Conservation (phyloP, 257 asterid genomes). For the Fraxinus anomala region DNA sequence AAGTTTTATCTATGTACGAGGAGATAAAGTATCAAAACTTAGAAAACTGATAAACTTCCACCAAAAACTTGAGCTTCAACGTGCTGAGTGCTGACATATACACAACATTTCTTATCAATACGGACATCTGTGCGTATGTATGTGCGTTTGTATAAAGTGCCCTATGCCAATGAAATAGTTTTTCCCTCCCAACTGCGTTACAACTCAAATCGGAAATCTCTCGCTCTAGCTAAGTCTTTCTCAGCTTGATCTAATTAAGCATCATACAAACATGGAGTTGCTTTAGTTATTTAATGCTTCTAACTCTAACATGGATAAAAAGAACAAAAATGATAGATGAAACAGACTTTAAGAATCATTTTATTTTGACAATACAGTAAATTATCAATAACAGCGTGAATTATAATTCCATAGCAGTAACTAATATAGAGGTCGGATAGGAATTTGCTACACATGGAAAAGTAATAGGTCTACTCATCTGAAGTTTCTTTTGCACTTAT, state of each 20-base stretch:
- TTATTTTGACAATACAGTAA: neutral
- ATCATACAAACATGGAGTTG: neutral
- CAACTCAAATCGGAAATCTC: neutral
- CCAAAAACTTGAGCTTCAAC: neutral
- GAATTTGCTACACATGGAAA: neutral
- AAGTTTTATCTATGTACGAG: neutral
- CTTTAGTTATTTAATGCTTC: neutral
- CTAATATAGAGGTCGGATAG: neutral
- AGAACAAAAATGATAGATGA: neutral
- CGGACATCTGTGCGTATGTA: neutral
- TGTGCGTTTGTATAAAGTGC: neutral
- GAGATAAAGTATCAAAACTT: constrained; percentile 13
- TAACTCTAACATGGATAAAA: neutral
- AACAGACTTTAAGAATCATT: neutral
- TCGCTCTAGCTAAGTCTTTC: neutral
- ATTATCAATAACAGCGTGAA: neutral
- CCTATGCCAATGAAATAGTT: neutral
- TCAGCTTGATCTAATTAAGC: neutral
- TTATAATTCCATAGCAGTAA: neutral
- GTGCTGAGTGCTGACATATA: neutral
- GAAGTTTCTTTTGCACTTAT: neutral
- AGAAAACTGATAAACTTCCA: constrained; percentile 10
- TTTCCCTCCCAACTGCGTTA: neutral
- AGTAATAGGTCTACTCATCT: constrained; percentile 1
- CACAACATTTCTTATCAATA: neutral